phyloP scores from a whole-genome alignment of 805 yeast genomes.

The Metschnikowia santaceciliae region DNA sequence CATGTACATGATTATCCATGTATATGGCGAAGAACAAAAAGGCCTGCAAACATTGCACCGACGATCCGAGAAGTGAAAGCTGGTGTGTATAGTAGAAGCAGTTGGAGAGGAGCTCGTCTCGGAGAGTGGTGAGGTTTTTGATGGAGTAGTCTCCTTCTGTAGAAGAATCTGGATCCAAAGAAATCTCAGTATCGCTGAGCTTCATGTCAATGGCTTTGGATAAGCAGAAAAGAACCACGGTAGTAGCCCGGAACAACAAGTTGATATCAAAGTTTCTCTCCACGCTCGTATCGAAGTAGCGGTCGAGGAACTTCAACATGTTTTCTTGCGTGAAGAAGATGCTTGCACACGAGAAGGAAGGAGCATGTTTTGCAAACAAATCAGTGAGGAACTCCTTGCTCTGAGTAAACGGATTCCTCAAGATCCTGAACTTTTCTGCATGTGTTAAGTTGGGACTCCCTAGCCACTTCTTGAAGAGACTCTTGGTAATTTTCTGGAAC shows the following conservation, averaged over 20 bases:
- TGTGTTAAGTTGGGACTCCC: constrained; percentile 27
- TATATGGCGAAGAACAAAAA: constrained; percentile 6
- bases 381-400: constrained; percentile 11
- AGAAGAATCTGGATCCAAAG: not conserved
- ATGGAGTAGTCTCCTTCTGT: not conserved
- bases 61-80: constrained; percentile 1
- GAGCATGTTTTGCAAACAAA: constrained; percentile 5
- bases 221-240: constrained; percentile 9
- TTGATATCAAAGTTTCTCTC: constrained; percentile 2
- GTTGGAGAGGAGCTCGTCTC: constrained; percentile 1
- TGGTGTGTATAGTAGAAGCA: constrained; percentile 3
- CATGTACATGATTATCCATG: constrained; percentile 7
- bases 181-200: not conserved
- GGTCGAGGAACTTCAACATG: not conserved
- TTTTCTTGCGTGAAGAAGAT: constrained; percentile 2
- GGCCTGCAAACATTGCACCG: constrained; percentile 9
- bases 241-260: constrained; percentile 8
- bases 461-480: constrained; percentile 24
- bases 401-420: constrained; percentile 24
- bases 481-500: constrained; percentile 17
- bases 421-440: constrained; percentile 16
- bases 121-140: not conserved
- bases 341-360: constrained; percentile 2
- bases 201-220: not conserved
- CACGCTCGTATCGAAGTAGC: constrained; percentile 7